Base-by-base conservation (phyloP, 2,329 filamentous ascomycete species). In the Cordyceps javanica region DNA sequence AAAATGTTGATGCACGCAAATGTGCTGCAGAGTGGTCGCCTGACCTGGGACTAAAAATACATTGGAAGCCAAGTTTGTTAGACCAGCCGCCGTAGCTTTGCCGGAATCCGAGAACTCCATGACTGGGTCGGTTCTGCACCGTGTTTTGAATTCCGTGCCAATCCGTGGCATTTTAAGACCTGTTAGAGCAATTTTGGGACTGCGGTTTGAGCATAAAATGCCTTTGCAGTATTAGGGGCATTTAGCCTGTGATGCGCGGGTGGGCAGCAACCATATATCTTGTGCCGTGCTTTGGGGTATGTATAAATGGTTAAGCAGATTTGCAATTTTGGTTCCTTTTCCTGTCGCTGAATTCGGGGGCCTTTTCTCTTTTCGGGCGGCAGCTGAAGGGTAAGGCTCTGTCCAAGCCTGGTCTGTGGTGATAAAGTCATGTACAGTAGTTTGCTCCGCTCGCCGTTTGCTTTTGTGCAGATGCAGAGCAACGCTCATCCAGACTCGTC, bases 21-120 rank as follows among this genome's bases (percentile, higher is more conserved):
- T 41, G 53, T 26, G 30, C 9, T 41, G 44, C 23, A n/a, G 44
- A 45, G n/a, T 48, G 53, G 42, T 55, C 53, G 53, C 25, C n/a
- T 49, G 42, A 55, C 53, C 42, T 14, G 28, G 3, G 10, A 41
- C 34, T 55, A 55, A 55, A 32, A 49, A 45, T 55, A 55, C 53
- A 55, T 23, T 42, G n/a, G 16, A 53, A 39, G 42, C 41, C 38
- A 39, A 55, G 34, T 28, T 39, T 28, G 23, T 30, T 6, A 36
- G n/a, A 49, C 13, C 42, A 30, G 44, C 41, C 13, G 6, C 32
- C 32, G 7, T 32, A 16, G 42, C 32, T 7, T 21, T 16, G 42
- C 38, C 26, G 32, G 41, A 55, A 39, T 46, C 23, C 46, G 16
- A 39, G 11, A 7, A 39, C 14, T 39, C 25, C 32, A 32, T 16